Base-by-base conservation (phyloP, 2,329 filamentous ascomycete genomes). In the Myrmaecium sp. region DNA sequence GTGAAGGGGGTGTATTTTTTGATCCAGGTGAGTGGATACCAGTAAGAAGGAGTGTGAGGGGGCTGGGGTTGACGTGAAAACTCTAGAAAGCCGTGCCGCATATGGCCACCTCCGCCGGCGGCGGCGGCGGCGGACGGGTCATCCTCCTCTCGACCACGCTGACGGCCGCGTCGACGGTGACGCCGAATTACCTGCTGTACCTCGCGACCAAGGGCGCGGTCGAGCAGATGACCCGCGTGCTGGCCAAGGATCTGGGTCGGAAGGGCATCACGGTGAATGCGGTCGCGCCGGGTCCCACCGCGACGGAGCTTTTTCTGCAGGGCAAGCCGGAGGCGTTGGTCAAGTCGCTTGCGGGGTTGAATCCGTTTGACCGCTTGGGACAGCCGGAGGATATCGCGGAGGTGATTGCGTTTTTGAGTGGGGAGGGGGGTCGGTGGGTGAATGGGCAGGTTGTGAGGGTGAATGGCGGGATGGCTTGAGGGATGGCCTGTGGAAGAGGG, bases 171-270 rank as follows among this genome's bases (percentile, higher is more conserved):
- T 56, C 52, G 2, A 46, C 41, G 4, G 48, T 68, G 29, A 43
- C 47, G 14, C 52, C 60, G 0, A 34, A 40, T 0, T 66, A 68
- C 34, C 47, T 63, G 10, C 50, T 67, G 6, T 74, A 73, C 41
- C 53, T 52, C 6, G 49, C 58, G 0, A 66, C 61, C 22, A 74
- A 74, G 39, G 68, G 65, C 25, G 64, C 67, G 6, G 56, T 74
- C 21, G 66, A 73, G 42, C 64, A 70, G 42, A 60, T 72, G 50
- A 59, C 59, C 0, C 57, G 65, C 7, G 47, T 61, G 3, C 43
- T 71, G 32, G 55, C 61, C 23, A 71, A 69, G 43, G 66, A 69
- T 27, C 54, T 71, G 13, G 64, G 54, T 1, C 36, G 46, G 6
- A 61, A 57, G 36, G 59, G 58, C 3, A 64, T 70, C 41, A 45